phyloP scores from a whole-genome alignment of 192 early-diverging fungal genomes.

The Mortierella antarctica region DNA sequence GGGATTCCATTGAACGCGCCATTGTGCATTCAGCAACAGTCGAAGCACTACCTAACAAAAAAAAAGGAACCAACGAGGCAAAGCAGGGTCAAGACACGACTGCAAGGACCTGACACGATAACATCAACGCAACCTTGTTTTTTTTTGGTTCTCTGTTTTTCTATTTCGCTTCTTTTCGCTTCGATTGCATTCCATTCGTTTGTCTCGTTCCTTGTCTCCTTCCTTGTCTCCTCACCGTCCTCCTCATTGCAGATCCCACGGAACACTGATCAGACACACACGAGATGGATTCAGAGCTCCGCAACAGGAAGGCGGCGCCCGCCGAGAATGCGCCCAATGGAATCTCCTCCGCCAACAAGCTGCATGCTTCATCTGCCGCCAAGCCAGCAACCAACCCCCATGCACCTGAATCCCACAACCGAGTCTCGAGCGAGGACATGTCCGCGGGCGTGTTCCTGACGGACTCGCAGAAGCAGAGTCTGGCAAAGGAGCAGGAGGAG shows the following conservation, averaged over 20 bases:
- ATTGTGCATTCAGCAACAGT: not conserved
- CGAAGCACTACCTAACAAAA: not conserved
- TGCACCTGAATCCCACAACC: not conserved
- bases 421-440: conserved; percentile 23
- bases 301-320: conserved; percentile 37
- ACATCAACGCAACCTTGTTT: not conserved
- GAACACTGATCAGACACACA: not conserved
- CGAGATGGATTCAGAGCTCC: conserved; percentile 49
- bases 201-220: not conserved
- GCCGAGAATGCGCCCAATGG: conserved; percentile 15
- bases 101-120: too few relatives aligned
- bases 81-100: not conserved
- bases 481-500: conserved; percentile 35
- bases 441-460: conserved; percentile 19
- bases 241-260: not conserved
- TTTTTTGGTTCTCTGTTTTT: not conserved
- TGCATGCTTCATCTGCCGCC: conserved; percentile 10
- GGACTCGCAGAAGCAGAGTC: conserved; percentile 34
- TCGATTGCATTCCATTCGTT: not conserved
- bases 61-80: not conserved
- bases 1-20: too few relatives aligned
- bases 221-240: conserved; percentile 3
- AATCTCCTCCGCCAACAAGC: conserved; percentile 45
- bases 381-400: not conserved
- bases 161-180: not conserved